A percentile compares a stretch with the other conserved stretches of the same genome.
Evolutionary conservation across 768 basidiomycete species (phyloP).

Genomic region (Phlebiopsis flavidoalba): DNA sequence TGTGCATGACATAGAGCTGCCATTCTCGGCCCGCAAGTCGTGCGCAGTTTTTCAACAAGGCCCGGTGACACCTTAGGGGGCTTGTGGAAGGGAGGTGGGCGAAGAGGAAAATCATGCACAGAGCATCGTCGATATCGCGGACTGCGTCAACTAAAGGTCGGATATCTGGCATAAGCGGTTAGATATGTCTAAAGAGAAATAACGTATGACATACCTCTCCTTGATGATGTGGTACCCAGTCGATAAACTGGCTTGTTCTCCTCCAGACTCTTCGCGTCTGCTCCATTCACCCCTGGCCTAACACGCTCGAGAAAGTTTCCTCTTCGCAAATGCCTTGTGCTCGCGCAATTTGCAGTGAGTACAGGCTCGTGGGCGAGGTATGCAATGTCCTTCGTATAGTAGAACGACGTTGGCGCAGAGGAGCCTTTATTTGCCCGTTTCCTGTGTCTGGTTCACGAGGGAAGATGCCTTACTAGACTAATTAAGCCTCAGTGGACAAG

Average conservation of each 20-base stretch:
- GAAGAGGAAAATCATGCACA: slow-evolving; percentile 93
- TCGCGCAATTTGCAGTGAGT: slow-evolving; percentile 87
- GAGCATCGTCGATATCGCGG: slow-evolving; percentile 93
- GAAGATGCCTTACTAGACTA: slow-evolving; percentile 70
- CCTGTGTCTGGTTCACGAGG: slow-evolving; percentile 86
- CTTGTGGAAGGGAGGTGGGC: slow-evolving; percentile 85
- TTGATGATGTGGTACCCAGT: slow-evolving; percentile 96
- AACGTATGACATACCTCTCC: slow-evolving; percentile 62
- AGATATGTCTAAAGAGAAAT: slow-evolving; percentile 8
- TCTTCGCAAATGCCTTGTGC: slow-evolving; percentile 97
- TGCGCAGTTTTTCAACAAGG: slow-evolving; percentile 62
- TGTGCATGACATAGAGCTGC: slow-evolving; percentile 92
- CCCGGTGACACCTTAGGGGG: neutral
- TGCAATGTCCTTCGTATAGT: slow-evolving; percentile 96
- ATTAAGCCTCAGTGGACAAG: slow-evolving; percentile 9
- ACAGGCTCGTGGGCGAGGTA: slow-evolving; percentile 97
- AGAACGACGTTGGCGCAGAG: slow-evolving; percentile 95
- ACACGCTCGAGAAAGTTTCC: slow-evolving; percentile 88
- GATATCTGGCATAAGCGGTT: slow-evolving; percentile 63
- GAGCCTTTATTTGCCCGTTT: slow-evolving; percentile 98
- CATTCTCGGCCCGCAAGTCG: slow-evolving; percentile 91
- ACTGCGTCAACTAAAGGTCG: slow-evolving; percentile 94
- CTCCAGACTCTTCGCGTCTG: slow-evolving; percentile 87
- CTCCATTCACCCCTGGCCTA: slow-evolving; percentile 96
- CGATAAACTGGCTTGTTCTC: slow-evolving; percentile 89